Base-by-base conservation (phyloP, 106 monocot species). In the Acorus gramineus region DNA sequence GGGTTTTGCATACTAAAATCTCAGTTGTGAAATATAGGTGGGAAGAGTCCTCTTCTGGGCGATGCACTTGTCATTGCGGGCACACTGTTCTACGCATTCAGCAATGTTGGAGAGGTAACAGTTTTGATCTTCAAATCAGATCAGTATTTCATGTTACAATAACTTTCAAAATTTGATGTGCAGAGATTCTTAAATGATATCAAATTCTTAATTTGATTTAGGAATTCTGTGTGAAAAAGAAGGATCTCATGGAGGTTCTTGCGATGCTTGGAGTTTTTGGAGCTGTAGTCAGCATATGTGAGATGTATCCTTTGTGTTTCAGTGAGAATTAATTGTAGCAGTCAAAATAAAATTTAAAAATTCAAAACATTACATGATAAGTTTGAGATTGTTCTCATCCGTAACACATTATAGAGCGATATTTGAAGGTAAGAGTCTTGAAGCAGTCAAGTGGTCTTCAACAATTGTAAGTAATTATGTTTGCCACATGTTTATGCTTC, bases 251-350 rank as follows among this genome's bases (percentile, higher is more conserved):
- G 53, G 90, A 91, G 70, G 59, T 84, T 5, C 46, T 86, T 6
- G 44, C 74, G 4, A 91, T 91, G 84, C 78, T 91, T 50, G 90
- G 86, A 8, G 11, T 91, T 7, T 91, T 86, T 53, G 90, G 86
- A 7, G 44, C 62, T 13, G 44, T 86, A 5, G 59, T 86, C 52
- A 66, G 74, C 69, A 52, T 44, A 28, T 66, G 73, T 69, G 77
- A 86, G 70, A 84, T 86, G 90, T 86, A 91, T 84, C 83, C 80
- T 76, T 69, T 14, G 45, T 3, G 46, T 52, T 61, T 14, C 4
- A 59, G 57, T 7, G 11, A 55, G 8, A 66, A 53, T 42, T 6
- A 46, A 61, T 4, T 28, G 28, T 28, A 9, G 8, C 8, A 7
- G 46, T 46, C 44, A 45, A 8, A 2, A 4, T 8, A 9, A 46